Base-by-base conservation (phyloP, 148 eudicot species). In the Agrostemma githago region DNA sequence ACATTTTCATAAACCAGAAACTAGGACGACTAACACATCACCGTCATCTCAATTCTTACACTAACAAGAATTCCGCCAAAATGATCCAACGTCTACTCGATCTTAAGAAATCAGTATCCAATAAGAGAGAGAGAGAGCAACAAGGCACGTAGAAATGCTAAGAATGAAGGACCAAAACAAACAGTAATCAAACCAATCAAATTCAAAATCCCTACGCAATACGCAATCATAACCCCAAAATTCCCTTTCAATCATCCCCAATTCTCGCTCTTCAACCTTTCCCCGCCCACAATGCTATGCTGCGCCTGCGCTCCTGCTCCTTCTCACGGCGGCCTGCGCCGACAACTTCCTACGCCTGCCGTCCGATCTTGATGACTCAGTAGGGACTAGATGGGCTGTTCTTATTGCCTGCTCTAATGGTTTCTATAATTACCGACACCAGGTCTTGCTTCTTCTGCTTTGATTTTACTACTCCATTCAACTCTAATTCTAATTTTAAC, bases 371-470 rank as follows among this genome's bases (percentile, higher is more conserved):
- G 86, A 83, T 66, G 83, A 83, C 74, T 53, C 66, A 21, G 83
- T 77, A 16, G 98, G 95, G 72, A 93, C 98, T 8, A 85, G 88
- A 71, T 93, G 98, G 98, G 98, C 97, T 8, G 86, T 93, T 43
- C 79, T 93, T 11, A 62, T 93, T 53, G 98, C 98, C 12, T 97
- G 98, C 48, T 93, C 98, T 21, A 84, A 77, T 41, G 98, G 95
- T 0, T 93, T 86, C 79, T 90, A 94, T 92, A 93, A 93, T 80
- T 93, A 93, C 68, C 61, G 98, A 40, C 98, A 93, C 71, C 98
- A 93, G 98, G 98, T 93, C 42, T 38, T 21, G 16, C 73, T 21
- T 17, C 21, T 8, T 37, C 20, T 19, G 5, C 1, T 40, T 57
- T 12, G 19, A 1, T 37, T 46, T 53, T 14, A 8, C n/a, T 72